Evolutionary conservation across 164 flowering plant genomes (phyloP), one percentile per base, ranked within the genome.

Genomic region (Vitis riparia): DNA sequence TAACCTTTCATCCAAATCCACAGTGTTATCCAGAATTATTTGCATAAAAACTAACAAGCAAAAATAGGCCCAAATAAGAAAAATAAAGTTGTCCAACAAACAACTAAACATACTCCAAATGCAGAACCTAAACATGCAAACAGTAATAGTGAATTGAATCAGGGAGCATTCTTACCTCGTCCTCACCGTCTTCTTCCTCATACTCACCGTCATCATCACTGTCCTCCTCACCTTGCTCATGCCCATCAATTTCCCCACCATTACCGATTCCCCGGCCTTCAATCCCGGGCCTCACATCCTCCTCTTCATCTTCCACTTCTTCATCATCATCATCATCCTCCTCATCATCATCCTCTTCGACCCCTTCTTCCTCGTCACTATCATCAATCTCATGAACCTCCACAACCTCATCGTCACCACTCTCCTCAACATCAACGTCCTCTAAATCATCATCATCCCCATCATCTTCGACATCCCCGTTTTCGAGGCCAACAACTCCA

Each of bases 161-260:
- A 29, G 23, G 15, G 32, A 9, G 48, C 3, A 57, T 37, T 70
- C 74, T 79, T 71, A 92, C 95, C 93, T 92, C 95, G 67, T 90
- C 91, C 64, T 88, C 97, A 70, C 74, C 89, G 14, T 85, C 87
- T 8, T 84, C 93, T 37, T 90, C 90, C 16, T 82, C 89, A 30
- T 85, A 79, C 76, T 84, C 91, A 14, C 86, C 87, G 77, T 80
- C 74, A 71, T 89, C 92, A 77, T 89, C 89, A 0, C 80, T 90
- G 51, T 79, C 93, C 29, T 81, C 89, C 65, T 86, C 91, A 11
- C 90, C 96, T 15, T 88, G 91, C 66, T 91, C 96, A 69, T 89
- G 97, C 10, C 87, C 98, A 89, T 93, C 98, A 75, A 93, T 93
- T 82, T 91, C 98, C 8, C 97, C 98, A 52, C 88, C 95, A 3